A percentile compares a stretch with the other conserved stretches of the same genome.
Evolutionary conservation across 208 protist species (phyloP).

Genomic region (Trypanosomatidae sp.): DNA sequence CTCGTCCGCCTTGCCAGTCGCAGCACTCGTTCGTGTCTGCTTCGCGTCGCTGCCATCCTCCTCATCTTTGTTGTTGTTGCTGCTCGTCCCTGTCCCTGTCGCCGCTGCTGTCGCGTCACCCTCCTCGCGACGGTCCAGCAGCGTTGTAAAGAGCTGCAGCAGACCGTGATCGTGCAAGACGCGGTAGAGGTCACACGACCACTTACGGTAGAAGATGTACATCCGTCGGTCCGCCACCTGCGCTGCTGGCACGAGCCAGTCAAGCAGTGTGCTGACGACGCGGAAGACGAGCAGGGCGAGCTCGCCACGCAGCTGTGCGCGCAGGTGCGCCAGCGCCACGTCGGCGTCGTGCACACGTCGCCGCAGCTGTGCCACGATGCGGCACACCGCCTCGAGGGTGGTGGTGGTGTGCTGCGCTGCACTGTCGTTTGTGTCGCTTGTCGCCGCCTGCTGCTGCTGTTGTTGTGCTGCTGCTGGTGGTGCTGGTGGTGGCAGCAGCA

Average conservation of each 20-base stretch:
- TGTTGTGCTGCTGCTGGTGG: no score
- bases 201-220: constrained; percentile 70
- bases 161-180: constrained; percentile 47
- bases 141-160: constrained; percentile 31
- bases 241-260: constrained; percentile 69
- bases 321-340: constrained; percentile 7
- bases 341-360: constrained; percentile 4
- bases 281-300: constrained; percentile 62
- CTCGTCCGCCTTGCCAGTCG: neutral
- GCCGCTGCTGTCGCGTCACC: neutral
- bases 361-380: constrained; percentile 2
- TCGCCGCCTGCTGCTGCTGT: no score
- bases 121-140: constrained; percentile 14
- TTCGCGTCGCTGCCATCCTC: no score
- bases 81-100: no score
- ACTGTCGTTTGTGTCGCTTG: no score
- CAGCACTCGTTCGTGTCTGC: no score
- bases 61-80: no score
- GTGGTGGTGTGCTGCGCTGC: neutral
- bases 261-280: constrained; percentile 48
- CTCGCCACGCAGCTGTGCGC: constrained; percentile 51
- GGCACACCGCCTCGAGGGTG: neutral
- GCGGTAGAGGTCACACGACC: constrained; percentile 69
- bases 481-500: no score
- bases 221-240: constrained; percentile 30